Evolutionary conservation across 176 grass and related monocot species (phyloP), one percentile per base, ranked within the genome.

Genomic region (Triticum turgidum): DNA sequence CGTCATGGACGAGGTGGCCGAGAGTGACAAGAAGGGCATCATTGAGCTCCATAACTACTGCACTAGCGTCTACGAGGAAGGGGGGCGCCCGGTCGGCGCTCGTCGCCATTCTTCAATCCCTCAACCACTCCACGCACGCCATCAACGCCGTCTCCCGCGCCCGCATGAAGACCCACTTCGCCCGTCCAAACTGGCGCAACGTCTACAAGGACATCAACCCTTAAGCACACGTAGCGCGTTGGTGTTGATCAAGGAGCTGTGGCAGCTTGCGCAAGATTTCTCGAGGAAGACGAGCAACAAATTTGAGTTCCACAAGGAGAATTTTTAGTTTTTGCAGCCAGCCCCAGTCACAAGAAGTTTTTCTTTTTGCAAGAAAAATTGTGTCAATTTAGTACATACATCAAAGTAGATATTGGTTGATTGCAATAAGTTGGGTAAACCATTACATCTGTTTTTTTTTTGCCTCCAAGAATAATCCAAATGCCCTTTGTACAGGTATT

Each of bases 31-130:
- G 85, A 91, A 94, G 73, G 82, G 84, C 33, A 86, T 92, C 22
- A 95, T 98, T 86, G 93, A 98, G 90, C 89, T 98, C 68, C 93
- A 95, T 80, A 98, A 89, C 89, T 89, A 95, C 85, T 98, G 93
- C 86, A 98, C 90, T 52, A 98, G 96, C 89, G 88, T 98, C 9
- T 95, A 98, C 77, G 91, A 98, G 89, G 96, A 95, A 3, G 96
- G 96, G 96, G 1, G 96, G 92, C 83, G 93, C 93, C 10, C 83
- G 96, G 1, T 98, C 91, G 0, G 96, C 93, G 1, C 79, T 94
- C 58, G 95, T 98, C 78, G 81, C 93, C 76, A 98, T 95, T 91
- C 92, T 98, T 66, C 93, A 98, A 87, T 87, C 90, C 13, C 92
- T 98, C 78, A 95, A 98, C 74, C 90, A 92, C 67, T 91, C 91